Conservation (phyloP, 2,329 filamentous ascomycete species). For the Thelonectria blattea region DNA sequence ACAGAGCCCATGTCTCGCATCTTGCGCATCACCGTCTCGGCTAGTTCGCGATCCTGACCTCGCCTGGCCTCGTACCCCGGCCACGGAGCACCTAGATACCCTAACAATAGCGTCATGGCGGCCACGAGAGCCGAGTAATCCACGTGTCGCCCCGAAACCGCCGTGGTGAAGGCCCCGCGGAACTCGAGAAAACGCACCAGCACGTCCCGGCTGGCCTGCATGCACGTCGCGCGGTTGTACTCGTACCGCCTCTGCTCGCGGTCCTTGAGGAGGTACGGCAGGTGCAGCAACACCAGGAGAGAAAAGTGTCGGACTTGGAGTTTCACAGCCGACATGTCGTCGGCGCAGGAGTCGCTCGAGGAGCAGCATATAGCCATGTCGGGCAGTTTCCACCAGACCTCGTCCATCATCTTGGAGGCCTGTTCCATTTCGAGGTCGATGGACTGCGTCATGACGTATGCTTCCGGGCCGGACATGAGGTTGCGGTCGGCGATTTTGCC, state of each 20-base stretch:
- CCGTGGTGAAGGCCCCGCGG: slow-evolving; percentile 38
- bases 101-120: slow-evolving; percentile 56
- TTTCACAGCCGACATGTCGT: slow-evolving; percentile 44
- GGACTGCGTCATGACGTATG: slow-evolving; percentile 49
- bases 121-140: slow-evolving; percentile 61
- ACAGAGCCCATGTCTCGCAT: slow-evolving; percentile 47
- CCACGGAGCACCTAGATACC: slow-evolving; percentile 51
- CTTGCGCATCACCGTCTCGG: slow-evolving; percentile 44
- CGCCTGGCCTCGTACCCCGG: slow-evolving; percentile 33
- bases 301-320: slow-evolving; percentile 58
- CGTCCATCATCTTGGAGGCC: slow-evolving; percentile 48
- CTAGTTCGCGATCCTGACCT: slow-evolving; percentile 44
- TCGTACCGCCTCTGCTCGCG: slow-evolving; percentile 53
- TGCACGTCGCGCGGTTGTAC: slow-evolving; percentile 50
- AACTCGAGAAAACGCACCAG: slow-evolving; percentile 56
- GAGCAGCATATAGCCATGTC: slow-evolving; percentile 33
- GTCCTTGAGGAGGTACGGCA: slow-evolving; percentile 59
- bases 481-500: slow-evolving; percentile 57
- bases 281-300: slow-evolving; percentile 58
- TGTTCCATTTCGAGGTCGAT: slow-evolving; percentile 56
- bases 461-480: slow-evolving; percentile 41
- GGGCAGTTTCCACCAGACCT: slow-evolving; percentile 56
- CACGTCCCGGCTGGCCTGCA: slow-evolving; percentile 58
- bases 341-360: slow-evolving; percentile 25
- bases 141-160: slow-evolving; percentile 47